These are phyloP conservation scores for Zizania latifolia DNA, from an alignment of 176 grass and related monocot species.

Conservation along the genomic window DNA sequence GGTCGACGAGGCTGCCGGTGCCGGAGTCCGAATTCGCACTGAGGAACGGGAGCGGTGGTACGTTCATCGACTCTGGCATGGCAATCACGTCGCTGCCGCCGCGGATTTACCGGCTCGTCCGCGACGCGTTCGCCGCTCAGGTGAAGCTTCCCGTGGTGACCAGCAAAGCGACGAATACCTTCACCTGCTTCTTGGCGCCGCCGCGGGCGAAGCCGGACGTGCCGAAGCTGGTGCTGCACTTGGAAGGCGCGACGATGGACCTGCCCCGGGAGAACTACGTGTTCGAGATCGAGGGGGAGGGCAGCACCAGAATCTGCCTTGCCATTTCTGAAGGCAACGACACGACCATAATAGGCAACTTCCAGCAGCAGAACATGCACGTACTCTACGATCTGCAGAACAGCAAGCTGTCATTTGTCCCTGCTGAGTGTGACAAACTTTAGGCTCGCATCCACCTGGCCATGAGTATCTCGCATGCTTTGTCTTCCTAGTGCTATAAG, in stretches of 20 bases:
- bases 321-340: neutral
- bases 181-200: constrained; percentile 17
- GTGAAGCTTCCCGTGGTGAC: constrained; percentile 2
- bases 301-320: neutral
- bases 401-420: constrained; percentile 37
- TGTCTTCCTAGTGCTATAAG: too few relatives aligned
- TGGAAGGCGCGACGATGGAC: constrained; percentile 47
- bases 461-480: too few relatives aligned
- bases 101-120: constrained; percentile 13
- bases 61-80: constrained; percentile 45
- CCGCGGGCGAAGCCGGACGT: neutral
- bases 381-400: constrained; percentile 52
- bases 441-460: neutral
- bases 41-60: constrained; percentile 33
- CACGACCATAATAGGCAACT: constrained; percentile 51
- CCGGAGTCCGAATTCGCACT: constrained; percentile 25
- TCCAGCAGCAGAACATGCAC: constrained; percentile 62
- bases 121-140: constrained; percentile 25
- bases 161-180: neutral
- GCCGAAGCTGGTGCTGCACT: constrained; percentile 45
- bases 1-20: constrained; percentile 25
- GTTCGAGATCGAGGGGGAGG: neutral
- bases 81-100: constrained; percentile 10
- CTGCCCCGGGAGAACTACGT: constrained; percentile 51
- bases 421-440: constrained; percentile 33